A percentile compares a stretch with the other conserved stretches of the same genome.
Conservation (phyloP, 2,329 filamentous ascomycete genomes). For the Pseudogymnoascus sp. region DNA sequence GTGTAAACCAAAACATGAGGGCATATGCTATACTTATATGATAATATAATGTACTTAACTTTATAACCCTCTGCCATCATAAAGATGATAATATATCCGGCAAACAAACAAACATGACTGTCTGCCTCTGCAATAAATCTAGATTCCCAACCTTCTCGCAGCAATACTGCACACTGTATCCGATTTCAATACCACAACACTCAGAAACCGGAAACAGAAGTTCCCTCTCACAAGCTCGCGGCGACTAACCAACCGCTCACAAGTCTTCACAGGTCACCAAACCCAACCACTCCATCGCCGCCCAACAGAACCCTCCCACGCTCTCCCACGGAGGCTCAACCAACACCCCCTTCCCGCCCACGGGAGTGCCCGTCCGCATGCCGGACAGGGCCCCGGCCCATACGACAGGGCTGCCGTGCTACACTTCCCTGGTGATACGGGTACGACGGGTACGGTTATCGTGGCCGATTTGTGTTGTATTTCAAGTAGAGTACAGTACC, state of each 20-base stretch:
- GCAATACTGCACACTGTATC: background rate
- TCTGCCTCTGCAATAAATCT: background rate
- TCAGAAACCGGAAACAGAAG: too few relatives aligned
- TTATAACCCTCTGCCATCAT: background rate
- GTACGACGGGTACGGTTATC: background rate
- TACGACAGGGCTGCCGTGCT: background rate
- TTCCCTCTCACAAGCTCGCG: background rate
- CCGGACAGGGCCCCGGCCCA: background rate
- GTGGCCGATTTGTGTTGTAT: background rate
- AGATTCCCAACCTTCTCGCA: background rate
- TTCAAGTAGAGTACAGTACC: background rate
- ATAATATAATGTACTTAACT: background rate
- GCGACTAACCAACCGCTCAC: background rate
- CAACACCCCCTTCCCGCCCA: background rate
- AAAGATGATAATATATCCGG: background rate
- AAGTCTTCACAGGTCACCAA: background rate
- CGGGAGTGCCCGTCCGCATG: conserved; percentile 1
- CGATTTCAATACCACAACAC: background rate
- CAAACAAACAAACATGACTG: background rate
- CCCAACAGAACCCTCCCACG: background rate
- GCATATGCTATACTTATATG: background rate
- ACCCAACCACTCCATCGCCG: background rate
- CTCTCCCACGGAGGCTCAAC: background rate
- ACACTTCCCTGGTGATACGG: background rate
- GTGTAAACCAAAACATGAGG: too few relatives aligned